Base-by-base conservation (phyloP, 2,329 filamentous ascomycete species). In the Fusarium sp. region DNA sequence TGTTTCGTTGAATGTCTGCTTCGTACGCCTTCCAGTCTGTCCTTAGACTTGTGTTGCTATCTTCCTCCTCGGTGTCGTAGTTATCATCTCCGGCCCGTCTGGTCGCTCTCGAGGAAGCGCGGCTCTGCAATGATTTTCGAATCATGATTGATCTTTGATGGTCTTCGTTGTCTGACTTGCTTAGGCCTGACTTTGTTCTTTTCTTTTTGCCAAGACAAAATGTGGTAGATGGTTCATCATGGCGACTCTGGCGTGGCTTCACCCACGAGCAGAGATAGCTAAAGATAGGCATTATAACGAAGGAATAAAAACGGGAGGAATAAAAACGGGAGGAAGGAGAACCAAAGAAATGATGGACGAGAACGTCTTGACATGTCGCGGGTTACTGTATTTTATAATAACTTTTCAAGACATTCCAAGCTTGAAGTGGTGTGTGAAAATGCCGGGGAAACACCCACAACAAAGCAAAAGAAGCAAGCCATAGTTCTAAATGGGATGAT, bases 1-100 rank as follows among this genome's bases (percentile, higher is more conserved):
- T 71, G 13, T 80, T 77, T 11, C 62, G 71, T 47, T 78, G 76
- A 5, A 78, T 54, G 38, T 74, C 72, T 4, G 82, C 81, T 68
- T 84, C 82, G 67, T 78, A 79, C 27, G 78, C 78, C 65, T 83
- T 84, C 79, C 78, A 82, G 38, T 82, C 79, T 3, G 73, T 75
- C 34, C 70, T 75, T 3, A 79, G 61, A 12, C 60, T 67, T 16
- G 65, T 58, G 41, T 47, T 56, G 29, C 41, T 40, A 16, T 74
- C 69, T 25, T 74, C 73, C 58, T 75, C 41, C 61, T 66, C 65
- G 8, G 69, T 70, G 29, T 68, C 69, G n/a, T 63, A 58, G 15
- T 65, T 51, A n/a, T 45, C 48, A 18, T 69, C 67, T 11, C 59
- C 58, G 18, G 32, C 46, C 29, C 65, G 59, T 38, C 48, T 59